Evolutionary conservation across 768 basidiomycete genomes (phyloP).

Genomic region (Erythrobasidium yunnanense): DNA sequence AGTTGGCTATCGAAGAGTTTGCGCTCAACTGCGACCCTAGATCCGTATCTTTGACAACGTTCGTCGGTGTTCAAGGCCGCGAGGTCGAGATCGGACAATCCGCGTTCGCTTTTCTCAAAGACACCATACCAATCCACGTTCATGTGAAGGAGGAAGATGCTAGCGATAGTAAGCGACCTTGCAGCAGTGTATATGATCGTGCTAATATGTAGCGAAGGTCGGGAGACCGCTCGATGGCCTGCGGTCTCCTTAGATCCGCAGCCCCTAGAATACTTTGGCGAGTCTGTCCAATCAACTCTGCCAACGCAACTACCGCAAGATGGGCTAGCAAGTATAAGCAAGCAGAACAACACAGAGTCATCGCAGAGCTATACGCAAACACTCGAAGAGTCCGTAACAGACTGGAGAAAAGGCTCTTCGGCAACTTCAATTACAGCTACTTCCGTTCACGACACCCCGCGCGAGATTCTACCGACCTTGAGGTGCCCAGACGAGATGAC

Average conservation of each 20-base stretch:
- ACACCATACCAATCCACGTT: conserved; percentile 20
- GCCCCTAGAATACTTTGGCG: background rate
- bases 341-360: background rate
- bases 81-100: conserved; percentile 15
- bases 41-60: background rate
- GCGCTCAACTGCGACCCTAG: background rate
- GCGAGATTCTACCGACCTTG: background rate
- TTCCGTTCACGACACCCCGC: conserved; percentile 1
- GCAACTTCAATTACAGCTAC: background rate
- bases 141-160: conserved; percentile 21
- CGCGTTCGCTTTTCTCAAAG: conserved; percentile 12
- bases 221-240: conserved; percentile 9
- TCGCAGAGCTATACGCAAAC: background rate
- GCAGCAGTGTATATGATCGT: background rate
- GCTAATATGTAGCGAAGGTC: background rate
- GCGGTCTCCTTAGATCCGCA: background rate
- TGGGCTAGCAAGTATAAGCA: background rate
- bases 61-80: conserved; percentile 11
- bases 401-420: background rate
- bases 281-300: background rate
- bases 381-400: background rate
- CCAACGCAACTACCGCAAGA: background rate
- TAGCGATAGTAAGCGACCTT: background rate
- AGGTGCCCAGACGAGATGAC: background rate
- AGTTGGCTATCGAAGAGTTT: conserved; percentile 13